Conservation (phyloP, 163 green algal genomes). For the Scenedesmus sp. region DNA sequence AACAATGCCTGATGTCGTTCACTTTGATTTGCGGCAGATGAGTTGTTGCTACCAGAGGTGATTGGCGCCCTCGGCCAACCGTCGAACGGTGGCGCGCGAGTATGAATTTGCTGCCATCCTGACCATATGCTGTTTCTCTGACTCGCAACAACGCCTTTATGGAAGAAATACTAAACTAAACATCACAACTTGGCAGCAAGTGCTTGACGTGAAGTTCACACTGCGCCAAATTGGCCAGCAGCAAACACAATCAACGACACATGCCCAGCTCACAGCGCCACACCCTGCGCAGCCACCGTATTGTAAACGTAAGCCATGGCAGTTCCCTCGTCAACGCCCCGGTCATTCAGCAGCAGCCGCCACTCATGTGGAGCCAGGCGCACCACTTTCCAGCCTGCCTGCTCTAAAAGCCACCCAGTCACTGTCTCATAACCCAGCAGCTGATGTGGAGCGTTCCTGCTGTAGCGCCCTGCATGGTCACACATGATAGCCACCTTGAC, state of each 20-base stretch:
- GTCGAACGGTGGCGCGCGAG: not conserved
- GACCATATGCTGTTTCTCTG: not conserved
- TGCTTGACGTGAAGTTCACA: not conserved
- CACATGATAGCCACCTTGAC: slow-evolving; percentile 34
- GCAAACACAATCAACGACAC: not conserved
- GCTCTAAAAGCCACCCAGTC: slow-evolving; percentile 12
- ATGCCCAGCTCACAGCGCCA: slow-evolving; percentile 16
- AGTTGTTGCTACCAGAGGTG: not conserved
- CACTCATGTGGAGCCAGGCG: slow-evolving; percentile 23
- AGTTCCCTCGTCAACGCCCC: not conserved
- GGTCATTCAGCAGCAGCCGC: not conserved
- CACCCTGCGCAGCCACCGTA: slow-evolving; percentile 12
- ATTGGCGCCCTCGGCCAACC: not conserved
- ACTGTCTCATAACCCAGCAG: slow-evolving; percentile 29
- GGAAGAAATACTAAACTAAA: no score
- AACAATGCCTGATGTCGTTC: not conserved
- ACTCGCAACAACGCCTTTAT: not conserved
- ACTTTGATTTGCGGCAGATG: not conserved
- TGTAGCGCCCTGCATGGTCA: slow-evolving; percentile 19
- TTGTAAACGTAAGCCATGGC: slow-evolving; percentile 27
- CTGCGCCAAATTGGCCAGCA: not conserved
- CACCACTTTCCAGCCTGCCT: slow-evolving; percentile 25
- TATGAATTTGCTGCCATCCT: not conserved
- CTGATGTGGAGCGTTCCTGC: not conserved
- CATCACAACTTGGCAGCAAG: no score